Base-by-base conservation (phyloP, 768 basidiomycete species). In the Termitomyces sp. region DNA sequence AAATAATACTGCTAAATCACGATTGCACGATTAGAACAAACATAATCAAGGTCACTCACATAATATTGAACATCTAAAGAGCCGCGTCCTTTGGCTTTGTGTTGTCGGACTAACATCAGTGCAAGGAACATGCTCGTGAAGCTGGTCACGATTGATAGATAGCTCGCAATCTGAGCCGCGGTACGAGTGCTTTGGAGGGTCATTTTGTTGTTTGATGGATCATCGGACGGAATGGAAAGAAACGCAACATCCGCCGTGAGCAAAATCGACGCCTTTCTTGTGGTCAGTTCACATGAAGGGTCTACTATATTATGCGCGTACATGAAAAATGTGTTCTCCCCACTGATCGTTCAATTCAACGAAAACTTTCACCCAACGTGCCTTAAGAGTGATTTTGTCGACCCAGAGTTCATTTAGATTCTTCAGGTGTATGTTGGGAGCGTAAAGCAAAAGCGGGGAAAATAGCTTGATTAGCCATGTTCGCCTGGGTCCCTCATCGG, bases 211-310 rank as follows among this genome's bases (percentile, higher is more conserved):
- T 75, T 70, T 15, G 72, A 70, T 19, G 71, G 67, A 50, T 60
- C 74, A 12, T 76, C 71, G 17, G 72, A 69, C 30, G 73, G 70
- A 37, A 82, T 77, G 0, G 77, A 73, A 6, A 83, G 68, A 52
- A 82, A 80, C 0, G 70, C 74, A 1, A 82, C 73, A 40, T 81
- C 79, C 9, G 74, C 76, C 17, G 71, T 75, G 32, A 83, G 63
- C 2, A 83, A 66, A 1, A 82, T 77, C 4, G 77, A 74, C 0
- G 76, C 72, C 80, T 81, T 49, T 35, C 32, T 41, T 45, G 73
- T 48, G 51, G 5, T 22, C 5, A 37, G 15, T 48, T n/a, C n/a
- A n/a, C n/a, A n/a, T n/a, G 34, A 15, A 26, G 2, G 5, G 2
- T 38, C 15, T 43, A 1, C 2, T 30, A 2, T 11, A 14, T 19